phyloP scores from a whole-genome alignment of 192 early-diverging fungal genomes.

The Entomortierella parvispora region DNA sequence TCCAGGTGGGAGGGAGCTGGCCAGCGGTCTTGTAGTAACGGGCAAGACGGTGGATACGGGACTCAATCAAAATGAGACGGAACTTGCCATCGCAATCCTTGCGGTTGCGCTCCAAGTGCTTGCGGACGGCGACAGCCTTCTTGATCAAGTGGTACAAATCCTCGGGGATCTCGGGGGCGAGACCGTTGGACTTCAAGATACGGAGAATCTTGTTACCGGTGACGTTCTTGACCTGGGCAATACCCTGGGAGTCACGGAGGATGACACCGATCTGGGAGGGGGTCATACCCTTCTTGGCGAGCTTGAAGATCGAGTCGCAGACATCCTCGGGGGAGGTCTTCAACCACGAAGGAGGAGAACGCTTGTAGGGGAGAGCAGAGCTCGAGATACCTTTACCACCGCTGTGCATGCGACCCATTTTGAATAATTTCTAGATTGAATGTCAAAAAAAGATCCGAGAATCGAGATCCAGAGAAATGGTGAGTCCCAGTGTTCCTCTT shows the following conservation, averaged over 20 bases:
- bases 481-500: background rate
- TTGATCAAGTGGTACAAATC: slow-evolving; percentile 99
- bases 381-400: slow-evolving; percentile 96
- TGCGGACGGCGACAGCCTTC: slow-evolving; percentile 99
- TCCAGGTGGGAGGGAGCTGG: slow-evolving; percentile 97
- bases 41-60: slow-evolving; percentile 97
- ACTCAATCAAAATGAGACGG: slow-evolving; percentile 98
- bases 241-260: slow-evolving; percentile 97
- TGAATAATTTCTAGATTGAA: slow-evolving; percentile 51
- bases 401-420: slow-evolving; percentile 97
- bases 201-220: slow-evolving; percentile 99
- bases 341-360: slow-evolving; percentile 96
- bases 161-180: slow-evolving; percentile 96
- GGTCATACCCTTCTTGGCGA: slow-evolving; percentile 98
- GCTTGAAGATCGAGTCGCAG: slow-evolving; percentile 98
- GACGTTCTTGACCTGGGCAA: slow-evolving; percentile 95
- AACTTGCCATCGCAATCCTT: slow-evolving; percentile 99
- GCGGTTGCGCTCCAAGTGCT: slow-evolving; percentile 99
- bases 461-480: background rate
- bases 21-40: slow-evolving; percentile 99
- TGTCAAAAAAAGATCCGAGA: slow-evolving; percentile 4
- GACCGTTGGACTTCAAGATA: slow-evolving; percentile 97
- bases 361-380: slow-evolving; percentile 95
- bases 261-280: slow-evolving; percentile 99
- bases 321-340: slow-evolving; percentile 98